Percentiles rank a stretch among this genome's conserved stretches.
Evolutionary conservation across 1,284 basidiomycete genomes (phyloP).

Genomic region (Trichosporon coremiiforme): DNA sequence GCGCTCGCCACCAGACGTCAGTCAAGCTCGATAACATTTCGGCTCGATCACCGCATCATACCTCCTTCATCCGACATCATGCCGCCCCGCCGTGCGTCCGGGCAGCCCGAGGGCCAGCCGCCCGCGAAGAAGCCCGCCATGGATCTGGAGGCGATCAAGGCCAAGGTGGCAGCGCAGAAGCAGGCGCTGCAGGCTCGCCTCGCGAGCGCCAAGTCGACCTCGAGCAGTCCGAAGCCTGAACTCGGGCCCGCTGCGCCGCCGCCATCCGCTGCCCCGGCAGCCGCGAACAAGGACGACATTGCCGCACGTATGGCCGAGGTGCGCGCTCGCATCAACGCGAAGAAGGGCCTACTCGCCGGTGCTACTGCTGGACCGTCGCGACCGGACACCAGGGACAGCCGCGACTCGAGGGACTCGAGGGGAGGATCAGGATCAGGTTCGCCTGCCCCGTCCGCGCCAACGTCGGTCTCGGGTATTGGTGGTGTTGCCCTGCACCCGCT

Average conservation of each 20-base stretch:
- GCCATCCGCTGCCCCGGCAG: background rate
- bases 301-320: constrained; percentile 73
- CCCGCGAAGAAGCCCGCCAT: constrained; percentile 33
- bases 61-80: background rate
- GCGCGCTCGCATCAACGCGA: constrained; percentile 73
- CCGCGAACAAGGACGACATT: constrained; percentile 61
- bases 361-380: background rate
- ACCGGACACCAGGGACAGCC: background rate
- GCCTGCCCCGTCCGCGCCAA: background rate
- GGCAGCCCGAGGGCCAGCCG: constrained; percentile 31
- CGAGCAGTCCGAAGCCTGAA: constrained; percentile 37
- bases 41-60: background rate
- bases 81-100: constrained; percentile 27
- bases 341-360: constrained; percentile 58
- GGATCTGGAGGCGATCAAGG: constrained; percentile 54
- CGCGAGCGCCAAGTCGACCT: constrained; percentile 50
- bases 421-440: constrained; percentile 20
- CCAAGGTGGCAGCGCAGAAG: constrained; percentile 80
- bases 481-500: constrained; percentile 80
- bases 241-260: constrained; percentile 9
- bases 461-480: constrained; percentile 25
- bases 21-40: background rate
- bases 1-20: constrained; percentile 11
- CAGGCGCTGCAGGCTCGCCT: constrained; percentile 69
- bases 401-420: constrained; percentile 3